Evolutionary conservation across 345 rosid species (phyloP), one percentile per base, ranked within the genome.

Genomic region (Salix dunnii): DNA sequence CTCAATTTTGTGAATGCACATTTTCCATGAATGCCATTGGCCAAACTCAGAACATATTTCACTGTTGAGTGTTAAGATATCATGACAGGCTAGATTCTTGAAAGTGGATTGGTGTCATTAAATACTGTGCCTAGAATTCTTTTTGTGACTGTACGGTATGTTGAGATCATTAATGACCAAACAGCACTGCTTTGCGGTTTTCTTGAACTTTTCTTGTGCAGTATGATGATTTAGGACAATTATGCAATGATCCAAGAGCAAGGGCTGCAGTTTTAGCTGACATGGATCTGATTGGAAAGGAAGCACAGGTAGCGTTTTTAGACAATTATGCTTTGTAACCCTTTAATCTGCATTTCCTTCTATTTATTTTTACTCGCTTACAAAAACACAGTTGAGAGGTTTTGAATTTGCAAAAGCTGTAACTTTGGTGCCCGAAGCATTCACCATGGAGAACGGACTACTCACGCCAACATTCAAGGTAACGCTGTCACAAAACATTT

Each of bases 401-500:
- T 71, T 58, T 33, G 68, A 74, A 35, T 84, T 28, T 80, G 98
- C 89, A 69, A 94, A 85, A 87, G 95, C 95, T 53, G 90, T 92
- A 71, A 91, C 91, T 35, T 85, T 94, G 83, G 97, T 92, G 82
- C 82, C 86, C 6, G 97, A 90, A 81, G 94, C 89, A 33, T 92
- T 94, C 78, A 84, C 97, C 2, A 36, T 88, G 68, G 97, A 94
- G 84, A 91, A 90, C 76, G 97, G 89, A 20, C 91, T 94, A 43
- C 87, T 94, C 23, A 94, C 97, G 43, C 95, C 97, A 46, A 94
- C 98, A 51, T 91, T 91, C 74, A 92, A 92, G 92, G 97, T 91
- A 84, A 74, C 18, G 9, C 11, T 66, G 43, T 71, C 40, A 40
- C 63, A 74, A 27, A 28, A 8, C 2, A 2, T 77, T 2, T 11